Evolutionary conservation across 139 green algal genomes (phyloP).

Genomic region (Raphidocelis subcapitata): DNA sequence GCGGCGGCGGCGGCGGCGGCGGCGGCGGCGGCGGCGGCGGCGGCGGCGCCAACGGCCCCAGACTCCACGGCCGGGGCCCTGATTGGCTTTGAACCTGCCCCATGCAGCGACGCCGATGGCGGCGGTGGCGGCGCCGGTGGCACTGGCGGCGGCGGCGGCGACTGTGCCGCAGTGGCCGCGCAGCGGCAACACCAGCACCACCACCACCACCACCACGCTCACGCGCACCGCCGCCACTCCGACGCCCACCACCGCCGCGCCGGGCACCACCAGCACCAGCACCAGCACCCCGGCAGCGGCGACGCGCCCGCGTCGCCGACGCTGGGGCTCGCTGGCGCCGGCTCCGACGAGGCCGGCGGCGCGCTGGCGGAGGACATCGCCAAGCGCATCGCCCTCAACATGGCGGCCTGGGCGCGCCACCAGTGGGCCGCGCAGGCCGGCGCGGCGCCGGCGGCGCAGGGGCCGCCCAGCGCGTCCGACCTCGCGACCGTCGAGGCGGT

Average conservation of each 20-base stretch:
- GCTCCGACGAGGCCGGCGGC: background rate
- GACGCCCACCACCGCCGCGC: background rate
- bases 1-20: no score
- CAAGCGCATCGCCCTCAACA: constrained; percentile 38
- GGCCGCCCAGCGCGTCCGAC: constrained; percentile 23
- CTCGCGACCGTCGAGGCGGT: constrained; percentile 62
- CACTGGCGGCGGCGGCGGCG: background rate
- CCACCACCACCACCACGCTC: background rate
- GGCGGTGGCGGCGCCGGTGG: background rate
- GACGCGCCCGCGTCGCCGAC: background rate
- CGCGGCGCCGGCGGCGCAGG: background rate
- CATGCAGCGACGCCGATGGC: background rate
- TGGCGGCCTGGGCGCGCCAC: constrained; percentile 44
- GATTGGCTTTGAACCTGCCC: background rate
- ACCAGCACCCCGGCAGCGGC: background rate
- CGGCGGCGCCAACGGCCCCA: background rate
- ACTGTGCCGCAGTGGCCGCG: background rate
- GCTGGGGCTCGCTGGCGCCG: background rate
- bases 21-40: no score
- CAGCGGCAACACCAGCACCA: background rate
- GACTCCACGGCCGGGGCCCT: background rate
- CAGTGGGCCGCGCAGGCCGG: constrained; percentile 1
- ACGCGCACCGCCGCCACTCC: background rate
- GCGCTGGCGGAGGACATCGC: constrained; percentile 47
- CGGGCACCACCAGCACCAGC: background rate